phyloP scores from a whole-genome alignment of 176 grass and related monocot species.

The Panicum miliaceum region DNA sequence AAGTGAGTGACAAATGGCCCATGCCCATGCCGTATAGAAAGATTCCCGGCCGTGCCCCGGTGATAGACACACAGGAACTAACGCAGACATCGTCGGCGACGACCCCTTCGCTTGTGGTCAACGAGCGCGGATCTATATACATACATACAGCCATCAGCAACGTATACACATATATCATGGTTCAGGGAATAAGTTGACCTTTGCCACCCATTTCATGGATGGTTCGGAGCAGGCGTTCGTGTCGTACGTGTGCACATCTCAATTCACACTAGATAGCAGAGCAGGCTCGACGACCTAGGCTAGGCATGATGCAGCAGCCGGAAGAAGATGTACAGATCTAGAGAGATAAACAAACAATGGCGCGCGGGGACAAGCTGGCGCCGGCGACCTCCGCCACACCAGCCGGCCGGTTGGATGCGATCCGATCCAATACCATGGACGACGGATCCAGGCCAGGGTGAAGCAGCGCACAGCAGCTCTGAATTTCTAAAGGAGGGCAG shows the following conservation, averaged over 20 bases:
- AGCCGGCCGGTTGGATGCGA: constrained; percentile 14
- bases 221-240: neutral
- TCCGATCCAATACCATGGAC: constrained; percentile 36
- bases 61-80: too few relatives aligned
- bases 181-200: constrained; percentile 51
- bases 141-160: neutral
- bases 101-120: too few relatives aligned
- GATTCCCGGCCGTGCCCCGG: too few relatives aligned
- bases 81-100: too few relatives aligned
- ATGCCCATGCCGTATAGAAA: too few relatives aligned
- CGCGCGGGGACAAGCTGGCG: neutral
- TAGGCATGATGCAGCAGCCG: neutral
- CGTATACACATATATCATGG: neutral
- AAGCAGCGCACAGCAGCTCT: neutral
- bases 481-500: neutral
- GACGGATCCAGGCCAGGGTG: constrained; percentile 5
- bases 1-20: too few relatives aligned
- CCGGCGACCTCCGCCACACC: constrained; percentile 1
- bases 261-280: neutral
- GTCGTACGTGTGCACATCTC: neutral
- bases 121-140: too few relatives aligned
- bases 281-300: neutral
- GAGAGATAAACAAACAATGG: constrained; percentile 17
- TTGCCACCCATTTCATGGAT: neutral
- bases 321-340: neutral